phyloP scores from a whole-genome alignment of 176 grass and related monocot genomes.

The Triticum monococcum region DNA sequence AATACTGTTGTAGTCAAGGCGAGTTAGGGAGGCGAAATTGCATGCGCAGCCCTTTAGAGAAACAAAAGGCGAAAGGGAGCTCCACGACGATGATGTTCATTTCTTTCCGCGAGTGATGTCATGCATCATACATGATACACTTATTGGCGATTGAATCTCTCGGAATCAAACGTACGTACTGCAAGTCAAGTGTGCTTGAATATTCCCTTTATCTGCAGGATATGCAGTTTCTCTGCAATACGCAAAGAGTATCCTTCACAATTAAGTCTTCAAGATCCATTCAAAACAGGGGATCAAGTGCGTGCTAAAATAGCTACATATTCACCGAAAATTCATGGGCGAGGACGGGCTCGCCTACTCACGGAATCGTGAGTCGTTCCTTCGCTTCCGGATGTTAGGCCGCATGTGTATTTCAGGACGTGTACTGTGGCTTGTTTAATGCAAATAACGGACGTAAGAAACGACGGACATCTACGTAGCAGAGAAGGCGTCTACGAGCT shows the following conservation, averaged over 20 bases:
- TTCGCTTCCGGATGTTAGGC: too few species aligned
- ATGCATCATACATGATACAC: neutral
- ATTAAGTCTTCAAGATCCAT: neutral
- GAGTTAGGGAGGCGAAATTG: neutral
- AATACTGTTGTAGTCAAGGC: neutral
- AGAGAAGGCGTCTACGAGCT: too few species aligned
- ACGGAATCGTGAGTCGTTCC: too few species aligned
- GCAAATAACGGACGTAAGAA: too few species aligned
- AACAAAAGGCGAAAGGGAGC: neutral
- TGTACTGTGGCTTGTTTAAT: too few species aligned
- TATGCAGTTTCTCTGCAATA: neutral
- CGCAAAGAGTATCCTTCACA: neutral
- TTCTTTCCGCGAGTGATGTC: slow-evolving; percentile 16
- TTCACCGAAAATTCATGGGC: too few species aligned
- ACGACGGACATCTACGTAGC: too few species aligned
- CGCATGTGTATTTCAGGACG: too few species aligned
- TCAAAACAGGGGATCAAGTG: neutral
- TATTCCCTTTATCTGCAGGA: neutral
- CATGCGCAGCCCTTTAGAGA: neutral
- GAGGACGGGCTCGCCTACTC: too few species aligned
- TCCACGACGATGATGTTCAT: neutral
- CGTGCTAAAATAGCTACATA: slow-evolving; percentile 7
- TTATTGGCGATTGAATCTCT: neutral
- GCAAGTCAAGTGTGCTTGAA: neutral
- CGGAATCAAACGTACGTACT: neutral